Conservation (phyloP, 2,329 filamentous ascomycete species). For the Colletotrichum shisoi region DNA sequence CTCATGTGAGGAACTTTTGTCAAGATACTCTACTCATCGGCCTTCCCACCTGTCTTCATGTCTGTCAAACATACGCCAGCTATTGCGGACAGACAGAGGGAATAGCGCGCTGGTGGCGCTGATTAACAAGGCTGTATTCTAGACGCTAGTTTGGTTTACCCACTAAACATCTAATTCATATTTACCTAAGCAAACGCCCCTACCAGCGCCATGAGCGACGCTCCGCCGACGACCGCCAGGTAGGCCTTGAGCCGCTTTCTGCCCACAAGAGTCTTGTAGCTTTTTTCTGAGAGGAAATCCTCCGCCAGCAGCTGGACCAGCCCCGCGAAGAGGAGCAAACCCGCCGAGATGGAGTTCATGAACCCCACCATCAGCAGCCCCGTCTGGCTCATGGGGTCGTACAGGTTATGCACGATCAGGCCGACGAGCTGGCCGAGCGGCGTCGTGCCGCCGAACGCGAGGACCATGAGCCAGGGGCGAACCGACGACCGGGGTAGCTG, state of each 20-base stretch:
- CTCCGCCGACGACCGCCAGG: conserved; percentile 68
- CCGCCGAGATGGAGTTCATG: conserved; percentile 86
- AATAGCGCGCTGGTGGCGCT: too few species aligned
- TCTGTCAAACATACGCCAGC: neutral
- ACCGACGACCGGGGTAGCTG: conserved; percentile 76
- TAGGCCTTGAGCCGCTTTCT: conserved; percentile 69
- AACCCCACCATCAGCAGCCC: conserved; percentile 84
- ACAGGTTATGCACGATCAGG: conserved; percentile 77
- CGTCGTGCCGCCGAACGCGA: conserved; percentile 73
- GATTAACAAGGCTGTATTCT: neutral
- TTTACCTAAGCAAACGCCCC: conserved; percentile 72
- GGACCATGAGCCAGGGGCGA: conserved; percentile 83
- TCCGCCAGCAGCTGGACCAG: conserved; percentile 85
- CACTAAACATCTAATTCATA: neutral
- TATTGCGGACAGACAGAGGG: too few species aligned
- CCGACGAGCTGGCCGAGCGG: conserved; percentile 76
- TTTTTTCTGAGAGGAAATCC: conserved; percentile 81
- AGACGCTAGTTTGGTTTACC: neutral
- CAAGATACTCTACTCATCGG: too few species aligned
- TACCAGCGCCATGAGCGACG: conserved; percentile 73
- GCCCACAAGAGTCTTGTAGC: conserved; percentile 71
- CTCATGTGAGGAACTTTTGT: too few species aligned
- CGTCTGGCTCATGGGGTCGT: conserved; percentile 78
- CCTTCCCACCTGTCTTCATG: too few species aligned
- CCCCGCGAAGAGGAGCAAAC: conserved; percentile 81